Base-by-base conservation (phyloP, 179 eudicot genomes). In the Silene noctiflora region DNA sequence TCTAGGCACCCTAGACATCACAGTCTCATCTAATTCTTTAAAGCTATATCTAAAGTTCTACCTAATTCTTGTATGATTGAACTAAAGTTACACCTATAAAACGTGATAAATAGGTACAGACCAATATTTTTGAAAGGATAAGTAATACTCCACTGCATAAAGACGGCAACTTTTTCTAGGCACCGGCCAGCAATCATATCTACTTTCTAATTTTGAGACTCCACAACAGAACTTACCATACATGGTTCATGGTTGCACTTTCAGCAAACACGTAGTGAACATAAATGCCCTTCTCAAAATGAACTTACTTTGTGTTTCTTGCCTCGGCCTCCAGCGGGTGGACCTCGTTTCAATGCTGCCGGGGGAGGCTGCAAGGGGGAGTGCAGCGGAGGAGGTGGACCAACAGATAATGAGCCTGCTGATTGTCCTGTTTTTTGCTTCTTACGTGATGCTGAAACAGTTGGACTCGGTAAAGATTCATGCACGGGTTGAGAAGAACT, bases 351-450 rank as follows among this genome's bases (percentile, higher is more conserved):
- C 83, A 85, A 77, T 59, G 85, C 79, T 53, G 91, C 82, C 3
- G 88, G 76, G 33, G 91, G 78, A 75, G 89, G 90, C 69, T 86
- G 92, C 84, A 85, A 69, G 21, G 88, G 74, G 29, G 80, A 82
- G 77, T 81, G 85, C 85, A 84, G 21, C 20, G 78, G 78, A 6
- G 88, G 85, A 66, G 91, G 81, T 75, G 88, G 86, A 60, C 87
- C 88, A 17, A 81, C 84, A 24, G 92, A 84, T 74, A 86, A 77
- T 8, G 87, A 89, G 24, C 88, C 86, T 69, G 78, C 83, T 24
- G 93, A 83, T 72, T 83, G 91, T n/a, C 89, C 86, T 79, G 84
- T 83, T 75, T 89, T 90, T 78, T 79, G 90, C 79, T 87, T 90
- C 83, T 87, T 90, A 68, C 81, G 88, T 53, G 91, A 80, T 11